Conservation (phyloP, 116 monocot species). For the Phalaenopsis hybrid region DNA sequence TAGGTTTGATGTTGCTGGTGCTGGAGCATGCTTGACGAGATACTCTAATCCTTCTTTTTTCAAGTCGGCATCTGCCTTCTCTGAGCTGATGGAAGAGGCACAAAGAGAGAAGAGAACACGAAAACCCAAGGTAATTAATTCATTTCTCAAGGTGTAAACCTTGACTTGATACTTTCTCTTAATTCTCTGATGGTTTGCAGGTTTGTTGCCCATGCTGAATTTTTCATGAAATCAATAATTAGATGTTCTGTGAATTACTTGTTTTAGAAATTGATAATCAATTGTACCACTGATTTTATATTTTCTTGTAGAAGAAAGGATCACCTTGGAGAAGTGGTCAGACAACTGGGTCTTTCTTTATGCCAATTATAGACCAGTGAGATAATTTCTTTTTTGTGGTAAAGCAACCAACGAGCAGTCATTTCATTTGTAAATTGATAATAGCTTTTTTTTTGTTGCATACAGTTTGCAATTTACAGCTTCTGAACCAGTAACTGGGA, state of each 20-base stretch:
- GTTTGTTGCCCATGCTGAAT: neutral
- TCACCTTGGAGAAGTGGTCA: conserved; percentile 46
- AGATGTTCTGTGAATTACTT: neutral
- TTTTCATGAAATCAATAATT: neutral
- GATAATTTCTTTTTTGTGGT: conserved; percentile 9
- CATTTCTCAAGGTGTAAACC: neutral
- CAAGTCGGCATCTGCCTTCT: conserved; percentile 46
- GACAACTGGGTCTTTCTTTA: conserved; percentile 39
- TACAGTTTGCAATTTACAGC: conserved; percentile 26
- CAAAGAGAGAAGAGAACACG: conserved; percentile 59
- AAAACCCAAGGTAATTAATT: conserved; percentile 54
- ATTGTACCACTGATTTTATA: neutral
- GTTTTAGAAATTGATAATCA: neutral
- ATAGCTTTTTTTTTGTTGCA: conserved; percentile 1
- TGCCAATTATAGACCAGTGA: conserved; percentile 28
- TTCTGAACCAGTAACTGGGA: conserved; percentile 35
- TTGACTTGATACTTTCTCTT: neutral
- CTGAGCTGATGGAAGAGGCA: conserved; percentile 37
- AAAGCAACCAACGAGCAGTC: neutral
- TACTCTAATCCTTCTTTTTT: conserved; percentile 96
- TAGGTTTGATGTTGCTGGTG: conserved; percentile 98
- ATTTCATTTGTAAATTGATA: neutral
- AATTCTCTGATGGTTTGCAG: neutral
- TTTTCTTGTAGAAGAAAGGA: conserved; percentile 45
- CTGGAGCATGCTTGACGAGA: conserved; percentile 94